phyloP scores from a whole-genome alignment of 208 protist genomes.

The Giardia duodenalis region DNA sequence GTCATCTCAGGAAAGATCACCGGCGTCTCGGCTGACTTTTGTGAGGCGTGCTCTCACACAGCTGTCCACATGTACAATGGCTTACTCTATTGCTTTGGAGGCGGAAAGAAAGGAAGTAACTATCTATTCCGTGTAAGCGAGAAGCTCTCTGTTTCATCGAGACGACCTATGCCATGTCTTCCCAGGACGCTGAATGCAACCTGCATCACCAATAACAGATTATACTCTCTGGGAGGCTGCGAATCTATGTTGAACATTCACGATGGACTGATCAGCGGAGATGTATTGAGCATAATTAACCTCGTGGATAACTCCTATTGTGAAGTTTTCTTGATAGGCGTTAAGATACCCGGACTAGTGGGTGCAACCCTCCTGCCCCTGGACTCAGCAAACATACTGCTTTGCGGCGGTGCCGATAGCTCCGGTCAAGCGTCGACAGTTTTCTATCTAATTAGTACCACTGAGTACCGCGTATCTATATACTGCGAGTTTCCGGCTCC shows the following conservation, averaged over 20 bases:
- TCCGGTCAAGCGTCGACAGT: background rate
- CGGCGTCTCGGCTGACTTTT: too few species aligned
- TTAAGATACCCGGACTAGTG: background rate
- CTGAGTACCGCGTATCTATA: background rate
- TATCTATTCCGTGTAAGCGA: background rate
- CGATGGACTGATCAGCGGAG: background rate
- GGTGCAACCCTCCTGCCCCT: background rate
- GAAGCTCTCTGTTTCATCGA: background rate
- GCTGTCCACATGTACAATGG: background rate
- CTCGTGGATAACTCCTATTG: background rate
- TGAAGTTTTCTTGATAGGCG: background rate
- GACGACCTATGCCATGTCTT: background rate
- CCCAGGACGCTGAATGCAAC: background rate
- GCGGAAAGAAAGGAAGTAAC: background rate
- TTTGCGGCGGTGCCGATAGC: background rate
- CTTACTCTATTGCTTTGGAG: background rate
- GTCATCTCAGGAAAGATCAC: too few species aligned
- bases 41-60: background rate
- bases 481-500: background rate
- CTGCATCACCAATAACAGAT: background rate
- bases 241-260: background rate
- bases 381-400: background rate
- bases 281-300: background rate
- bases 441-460: background rate
- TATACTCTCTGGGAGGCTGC: background rate